phyloP scores from a whole-genome alignment of 164 flowering plant species.

The Annona cherimola region DNA sequence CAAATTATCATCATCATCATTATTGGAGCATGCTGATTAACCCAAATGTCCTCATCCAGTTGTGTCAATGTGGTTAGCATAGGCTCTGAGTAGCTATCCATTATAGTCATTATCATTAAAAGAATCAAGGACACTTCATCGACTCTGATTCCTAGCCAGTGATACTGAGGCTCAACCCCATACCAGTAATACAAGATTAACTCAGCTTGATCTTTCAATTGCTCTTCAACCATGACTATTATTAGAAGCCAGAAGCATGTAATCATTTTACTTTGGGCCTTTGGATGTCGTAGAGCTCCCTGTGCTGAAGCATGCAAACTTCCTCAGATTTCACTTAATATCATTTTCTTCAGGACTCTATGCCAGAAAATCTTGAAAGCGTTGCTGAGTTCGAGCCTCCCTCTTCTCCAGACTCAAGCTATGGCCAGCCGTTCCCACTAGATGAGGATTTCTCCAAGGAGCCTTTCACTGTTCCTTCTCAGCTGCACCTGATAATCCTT shows the following conservation, averaged over 20 bases:
- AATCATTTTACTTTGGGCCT: too few species aligned
- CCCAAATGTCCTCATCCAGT: too few species aligned
- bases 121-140: too few species aligned
- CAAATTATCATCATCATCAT: too few species aligned
- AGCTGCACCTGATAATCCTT: constrained; percentile 57
- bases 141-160: too few species aligned
- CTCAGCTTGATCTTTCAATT: too few species aligned
- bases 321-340: neutral
- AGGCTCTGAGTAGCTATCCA: too few species aligned
- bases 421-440: constrained; percentile 44
- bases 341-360: constrained; percentile 46
- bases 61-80: too few species aligned
- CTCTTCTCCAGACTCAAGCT: constrained; percentile 75
- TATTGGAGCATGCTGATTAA: too few species aligned
- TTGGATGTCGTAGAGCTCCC: neutral
- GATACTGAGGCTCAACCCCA: too few species aligned
- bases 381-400: constrained; percentile 76
- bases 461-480: constrained; percentile 61
- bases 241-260: neutral
- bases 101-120: too few species aligned
- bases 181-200: too few species aligned
- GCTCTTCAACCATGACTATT: neutral
- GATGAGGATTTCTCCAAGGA: constrained; percentile 85
- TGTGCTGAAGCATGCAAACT: neutral
- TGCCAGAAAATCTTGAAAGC: constrained; percentile 71